Percentiles rank a stretch among this genome's conserved stretches.
phyloP scores from a whole-genome alignment of 75 land plant species.

The Chamaecyparis obtusa region DNA sequence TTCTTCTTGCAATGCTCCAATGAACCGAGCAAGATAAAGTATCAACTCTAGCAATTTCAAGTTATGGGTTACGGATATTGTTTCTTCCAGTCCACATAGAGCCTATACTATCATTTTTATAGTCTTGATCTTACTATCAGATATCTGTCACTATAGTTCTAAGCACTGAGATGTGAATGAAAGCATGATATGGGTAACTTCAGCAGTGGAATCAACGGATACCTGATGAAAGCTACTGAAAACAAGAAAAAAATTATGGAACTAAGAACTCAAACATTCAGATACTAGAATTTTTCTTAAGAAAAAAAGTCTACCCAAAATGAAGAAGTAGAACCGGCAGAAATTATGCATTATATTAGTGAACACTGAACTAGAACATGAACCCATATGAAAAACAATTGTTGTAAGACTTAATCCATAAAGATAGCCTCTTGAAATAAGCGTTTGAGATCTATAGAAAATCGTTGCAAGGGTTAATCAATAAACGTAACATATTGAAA shows the following conservation, averaged over 20 bases:
- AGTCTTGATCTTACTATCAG: neutral
- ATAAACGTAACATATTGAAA: neutral
- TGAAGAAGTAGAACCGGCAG: neutral
- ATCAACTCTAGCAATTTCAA: neutral
- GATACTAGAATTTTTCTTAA: neutral
- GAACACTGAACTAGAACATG: neutral
- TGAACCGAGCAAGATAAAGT: neutral
- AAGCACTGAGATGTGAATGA: neutral
- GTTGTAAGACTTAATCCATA: too few relatives aligned
- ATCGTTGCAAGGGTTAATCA: too few relatives aligned
- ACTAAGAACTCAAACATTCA: neutral
- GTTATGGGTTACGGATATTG: neutral
- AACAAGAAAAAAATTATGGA: neutral
- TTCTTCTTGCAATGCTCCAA: neutral
- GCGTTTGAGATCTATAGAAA: neutral
- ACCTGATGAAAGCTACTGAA: neutral
- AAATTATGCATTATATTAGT: neutral
- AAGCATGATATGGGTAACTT: neutral
- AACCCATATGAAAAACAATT: neutral
- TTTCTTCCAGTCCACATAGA: neutral
- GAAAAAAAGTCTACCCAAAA: neutral
- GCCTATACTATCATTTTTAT: too few relatives aligned
- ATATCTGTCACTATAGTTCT: neutral
- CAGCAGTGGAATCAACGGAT: neutral
- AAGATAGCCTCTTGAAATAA: neutral